phyloP scores from a whole-genome alignment of 768 basidiomycete species.

The Myochromella boudieri region DNA sequence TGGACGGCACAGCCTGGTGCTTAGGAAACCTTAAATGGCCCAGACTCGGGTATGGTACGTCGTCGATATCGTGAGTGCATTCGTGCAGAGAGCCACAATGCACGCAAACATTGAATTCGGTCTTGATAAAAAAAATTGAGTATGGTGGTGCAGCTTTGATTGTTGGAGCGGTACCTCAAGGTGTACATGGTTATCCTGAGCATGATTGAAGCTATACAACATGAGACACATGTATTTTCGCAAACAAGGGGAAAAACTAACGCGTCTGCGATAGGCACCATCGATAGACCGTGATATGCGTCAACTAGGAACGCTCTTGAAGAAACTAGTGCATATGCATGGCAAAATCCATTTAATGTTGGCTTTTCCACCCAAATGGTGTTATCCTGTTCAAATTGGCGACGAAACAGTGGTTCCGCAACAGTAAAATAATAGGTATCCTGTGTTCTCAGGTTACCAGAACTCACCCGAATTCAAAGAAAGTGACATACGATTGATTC shows the following conservation, averaged over 20 bases:
- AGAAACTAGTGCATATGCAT: slow-evolving; percentile 66
- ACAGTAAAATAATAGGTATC: slow-evolving; percentile 33
- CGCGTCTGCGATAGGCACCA: slow-evolving; percentile 87
- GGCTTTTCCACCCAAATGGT: slow-evolving; percentile 15
- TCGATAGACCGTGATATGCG: slow-evolving; percentile 73
- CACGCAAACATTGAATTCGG: slow-evolving; percentile 71
- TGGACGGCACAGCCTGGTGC: background rate
- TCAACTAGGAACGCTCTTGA: slow-evolving; percentile 86
- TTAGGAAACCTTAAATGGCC: background rate
- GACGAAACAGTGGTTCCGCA: slow-evolving; percentile 31
- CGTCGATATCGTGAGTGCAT: slow-evolving; percentile 63
- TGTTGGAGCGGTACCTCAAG: slow-evolving; percentile 51
- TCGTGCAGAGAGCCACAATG: slow-evolving; percentile 67
- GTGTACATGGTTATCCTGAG: slow-evolving; percentile 67
- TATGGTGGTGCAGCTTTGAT: background rate
- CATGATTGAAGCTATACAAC: slow-evolving; percentile 69
- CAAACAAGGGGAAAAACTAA: slow-evolving; percentile 40
- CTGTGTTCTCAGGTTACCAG: background rate
- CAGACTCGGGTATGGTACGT: slow-evolving; percentile 1
- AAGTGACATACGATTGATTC: slow-evolving; percentile 14
- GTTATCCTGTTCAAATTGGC: slow-evolving; percentile 14
- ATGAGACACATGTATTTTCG: slow-evolving; percentile 13
- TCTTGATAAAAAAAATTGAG: slow-evolving; percentile 35
- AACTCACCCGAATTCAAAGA: background rate
- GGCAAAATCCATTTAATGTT: slow-evolving; percentile 42